Base-by-base conservation (phyloP, 768 basidiomycete genomes). In the Naganishia friedmannii region DNA sequence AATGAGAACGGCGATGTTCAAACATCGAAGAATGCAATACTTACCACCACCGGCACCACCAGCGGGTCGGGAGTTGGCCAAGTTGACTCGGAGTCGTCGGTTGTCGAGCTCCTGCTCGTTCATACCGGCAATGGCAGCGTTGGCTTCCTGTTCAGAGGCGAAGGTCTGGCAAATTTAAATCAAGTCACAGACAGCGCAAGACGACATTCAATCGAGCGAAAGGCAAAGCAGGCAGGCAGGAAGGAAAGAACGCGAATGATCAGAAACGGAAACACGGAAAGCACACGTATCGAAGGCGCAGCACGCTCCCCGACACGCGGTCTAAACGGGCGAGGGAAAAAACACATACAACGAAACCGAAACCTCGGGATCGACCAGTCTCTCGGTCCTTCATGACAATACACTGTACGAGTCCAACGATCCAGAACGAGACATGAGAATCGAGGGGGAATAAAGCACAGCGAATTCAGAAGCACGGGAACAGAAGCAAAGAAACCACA, bases 361-460 rank as follows among this genome's bases (percentile, higher is more conserved):
- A 97, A 78, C 94, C 94, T 80, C 94, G 90, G 73, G 92, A 95
- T 79, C 94, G 92, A 71, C 92, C 91, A 74, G 95, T 97, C 80
- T 96, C 95, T 80, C 93, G 92, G 84, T 98, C 94, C 84, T 92
- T 90, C 93, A 95, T 95, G 82, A 95, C 93, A 83, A 95, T 93
- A 76, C 90, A 90, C 92, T 96, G 83, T 66, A 17, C n/a, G 13
- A 58, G 68, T 60, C 23, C n/a, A 54, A 67, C 21, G 51, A 37
- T 37, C 42, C 42, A 67, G 23, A 54, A 15, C 55, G 37, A 39
- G 31, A 12, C 48, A 51, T 7, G 1, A 21, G 23, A 23, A 32
- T 39, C 37, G n/a, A 45, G 37, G 32, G 29, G 26, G 48, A 60
- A 60, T 28, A 26, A 68, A 55, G 34, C 19, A 31, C 42, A 53